Conservation (phyloP, 148 eudicot genomes). For the Fagopyrum tataricum region DNA sequence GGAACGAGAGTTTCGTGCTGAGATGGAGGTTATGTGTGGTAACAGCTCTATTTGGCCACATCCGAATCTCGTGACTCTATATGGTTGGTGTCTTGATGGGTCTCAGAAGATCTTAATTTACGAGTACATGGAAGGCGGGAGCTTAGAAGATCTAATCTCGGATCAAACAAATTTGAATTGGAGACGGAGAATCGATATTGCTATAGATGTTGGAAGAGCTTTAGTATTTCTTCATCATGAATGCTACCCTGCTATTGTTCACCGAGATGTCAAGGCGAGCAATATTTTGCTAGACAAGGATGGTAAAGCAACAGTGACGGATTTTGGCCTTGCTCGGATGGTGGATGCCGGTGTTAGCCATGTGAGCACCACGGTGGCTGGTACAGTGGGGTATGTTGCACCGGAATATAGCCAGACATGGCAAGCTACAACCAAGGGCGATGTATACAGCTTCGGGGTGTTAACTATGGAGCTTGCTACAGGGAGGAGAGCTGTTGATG, state of each 20-base stretch:
- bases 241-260: conserved; percentile 76
- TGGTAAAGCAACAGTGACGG: conserved; percentile 78
- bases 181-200: conserved; percentile 50
- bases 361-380: conserved; percentile 87
- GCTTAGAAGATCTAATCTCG: conserved; percentile 61
- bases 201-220: conserved; percentile 74
- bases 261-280: conserved; percentile 93
- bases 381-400: conserved; percentile 90
- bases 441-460: conserved; percentile 93
- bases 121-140: conserved; percentile 95
- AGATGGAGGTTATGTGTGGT: conserved; percentile 77
- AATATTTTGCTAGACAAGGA: conserved; percentile 68
- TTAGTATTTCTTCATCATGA: conserved; percentile 80
- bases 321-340: conserved; percentile 80
- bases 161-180: conserved; percentile 44
- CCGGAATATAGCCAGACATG: conserved; percentile 93
- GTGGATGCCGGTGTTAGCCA: conserved; percentile 71
- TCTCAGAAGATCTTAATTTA: conserved; percentile 71
- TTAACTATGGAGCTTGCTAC: conserved; percentile 88
- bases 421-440: conserved; percentile 97
- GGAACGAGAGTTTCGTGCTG: conserved; percentile 77
- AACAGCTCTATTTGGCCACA: conserved; percentile 82
- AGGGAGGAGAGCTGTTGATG: conserved; percentile 77
- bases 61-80: conserved; percentile 82
- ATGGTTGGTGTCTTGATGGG: conserved; percentile 92